These are phyloP conservation scores for Rhizophagus sp. DNA, from an alignment of 192 early-diverging fungal genomes.

Conservation along the genomic window DNA sequence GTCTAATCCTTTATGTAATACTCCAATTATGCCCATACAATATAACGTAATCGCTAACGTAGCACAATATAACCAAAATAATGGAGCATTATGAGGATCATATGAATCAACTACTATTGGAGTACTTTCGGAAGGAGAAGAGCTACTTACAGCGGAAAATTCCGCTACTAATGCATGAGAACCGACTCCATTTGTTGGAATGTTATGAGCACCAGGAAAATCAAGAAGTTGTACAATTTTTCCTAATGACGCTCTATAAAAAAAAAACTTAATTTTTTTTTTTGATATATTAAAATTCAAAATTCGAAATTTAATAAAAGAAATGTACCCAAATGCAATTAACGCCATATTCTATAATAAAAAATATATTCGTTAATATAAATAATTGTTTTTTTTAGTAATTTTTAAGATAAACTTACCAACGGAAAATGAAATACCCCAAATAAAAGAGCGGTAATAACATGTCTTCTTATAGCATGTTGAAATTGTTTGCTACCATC, in stretches of 20 bases:
- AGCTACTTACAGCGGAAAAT: no score
- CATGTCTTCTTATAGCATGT: slow-evolving; percentile 40
- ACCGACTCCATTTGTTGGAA: not conserved
- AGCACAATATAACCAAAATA: slow-evolving; percentile 21
- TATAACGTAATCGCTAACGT: slow-evolving; percentile 20
- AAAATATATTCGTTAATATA: not conserved
- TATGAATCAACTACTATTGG: not conserved
- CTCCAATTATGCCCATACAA: slow-evolving; percentile 29
- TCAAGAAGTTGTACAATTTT: slow-evolving; percentile 11
- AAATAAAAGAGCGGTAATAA: slow-evolving; percentile 36
- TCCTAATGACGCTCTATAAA: slow-evolving; percentile 12
- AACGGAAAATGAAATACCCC: slow-evolving; percentile 34
- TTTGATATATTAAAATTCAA: not conserved
- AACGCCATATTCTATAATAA: slow-evolving; percentile 19
- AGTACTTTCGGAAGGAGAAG: no score
- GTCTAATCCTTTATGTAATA: slow-evolving; percentile 33
- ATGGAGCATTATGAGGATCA: no score
- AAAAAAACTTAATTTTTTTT: not conserved
- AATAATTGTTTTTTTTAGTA: not conserved
- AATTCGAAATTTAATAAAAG: not conserved
- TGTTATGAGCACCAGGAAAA: slow-evolving; percentile 24
- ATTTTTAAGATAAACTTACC: not conserved
- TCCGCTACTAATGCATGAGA: not conserved
- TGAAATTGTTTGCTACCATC: slow-evolving; percentile 39
- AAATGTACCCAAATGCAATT: slow-evolving; percentile 21